Evolutionary conservation across 2,329 filamentous ascomycete genomes (phyloP), one percentile per base, ranked within the genome.

Genomic region (Apiospora koreana): DNA sequence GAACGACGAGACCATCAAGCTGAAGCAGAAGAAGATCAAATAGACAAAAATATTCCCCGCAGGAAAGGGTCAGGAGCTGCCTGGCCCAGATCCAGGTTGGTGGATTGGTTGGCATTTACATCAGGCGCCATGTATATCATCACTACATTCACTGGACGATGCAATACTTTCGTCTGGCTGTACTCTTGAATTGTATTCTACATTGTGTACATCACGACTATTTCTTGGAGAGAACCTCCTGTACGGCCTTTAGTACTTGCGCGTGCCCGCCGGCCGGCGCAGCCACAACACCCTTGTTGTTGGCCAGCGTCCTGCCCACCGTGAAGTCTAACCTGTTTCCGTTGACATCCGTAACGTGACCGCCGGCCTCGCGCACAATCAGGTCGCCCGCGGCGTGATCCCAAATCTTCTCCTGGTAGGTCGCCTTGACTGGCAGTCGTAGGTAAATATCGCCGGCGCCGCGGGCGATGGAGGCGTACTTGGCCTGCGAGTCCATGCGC

Each of bases 401-500:
- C 96, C 96, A 99, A 75, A 99, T 99, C 89, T 99, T 99, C 87
- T 99, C 96, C 81, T 97, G 91, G 84, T 99, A 99, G 69, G 92
- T 91, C 76, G 92, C 92, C 80, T 89, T 93, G 71, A 94, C 92
- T 3, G 96, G 96, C 71, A 99, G 84, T 69, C 97, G 89, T 70
- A 99, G 88, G 83, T 99, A 99, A 74, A 99, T 91, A 79, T 99
- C 96, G 67, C 95, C 96, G 6, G 95, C 94, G 64, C 96, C 96
- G 73, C 96, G 88, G 45, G 96, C 96, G 79, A 99, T 97, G 45
- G 93, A 96, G 72, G 92, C 95, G 83, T 99, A 99, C 83, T 99
- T 99, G 76, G 96, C 95, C 83, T 99, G 96, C 68, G 94, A 97
- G 84, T 99, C 96, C 92, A 99, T 96, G 74, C 95, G 90, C 71